Evolutionary conservation across 139 green algal genomes (phyloP).

Genomic region (Pedinophyceae sp.): DNA sequence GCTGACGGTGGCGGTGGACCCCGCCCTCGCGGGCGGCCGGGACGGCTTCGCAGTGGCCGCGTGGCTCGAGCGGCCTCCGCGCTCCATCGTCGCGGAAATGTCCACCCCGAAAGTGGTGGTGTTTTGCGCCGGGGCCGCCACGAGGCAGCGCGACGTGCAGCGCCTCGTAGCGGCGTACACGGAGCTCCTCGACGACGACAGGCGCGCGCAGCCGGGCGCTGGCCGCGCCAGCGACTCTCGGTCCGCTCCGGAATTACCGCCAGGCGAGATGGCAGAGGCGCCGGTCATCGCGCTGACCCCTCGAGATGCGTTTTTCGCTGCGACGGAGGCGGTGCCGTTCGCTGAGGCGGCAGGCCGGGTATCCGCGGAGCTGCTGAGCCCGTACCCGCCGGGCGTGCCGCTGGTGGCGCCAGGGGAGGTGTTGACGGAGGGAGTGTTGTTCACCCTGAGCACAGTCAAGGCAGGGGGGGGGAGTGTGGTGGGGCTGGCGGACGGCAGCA

Average conservation of each 20-base stretch:
- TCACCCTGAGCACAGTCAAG: conserved; percentile 20
- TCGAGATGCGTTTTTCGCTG: conserved; percentile 36
- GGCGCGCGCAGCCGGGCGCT: neutral
- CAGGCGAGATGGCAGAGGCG: too few relatives aligned
- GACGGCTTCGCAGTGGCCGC: conserved; percentile 28
- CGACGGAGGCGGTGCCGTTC: conserved; percentile 10
- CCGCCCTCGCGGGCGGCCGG: neutral
- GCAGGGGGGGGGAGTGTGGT: too few relatives aligned
- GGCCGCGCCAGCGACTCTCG: too few relatives aligned
- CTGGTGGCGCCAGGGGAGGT: conserved; percentile 57
- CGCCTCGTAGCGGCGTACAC: conserved; percentile 23
- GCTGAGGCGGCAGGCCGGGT: conserved; percentile 17
- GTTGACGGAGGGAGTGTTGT: conserved; percentile 19
- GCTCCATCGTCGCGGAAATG: conserved; percentile 62
- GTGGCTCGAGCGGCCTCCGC: conserved; percentile 28
- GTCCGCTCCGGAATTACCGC: too few relatives aligned
- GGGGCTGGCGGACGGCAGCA: conserved; percentile 24
- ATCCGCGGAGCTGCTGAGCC: conserved; percentile 63
- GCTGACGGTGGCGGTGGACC: conserved; percentile 39
- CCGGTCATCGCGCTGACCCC: conserved; percentile 13
- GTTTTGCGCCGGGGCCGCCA: conserved; percentile 49
- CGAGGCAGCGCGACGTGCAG: conserved; percentile 15
- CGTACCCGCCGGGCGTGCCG: conserved; percentile 79
- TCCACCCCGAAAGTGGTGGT: conserved; percentile 42
- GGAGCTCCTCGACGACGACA: conserved; percentile 4